These are phyloP conservation scores for Colletotrichum gigasporum DNA, from an alignment of 2,329 filamentous ascomycete species.

Conservation along the genomic window DNA sequence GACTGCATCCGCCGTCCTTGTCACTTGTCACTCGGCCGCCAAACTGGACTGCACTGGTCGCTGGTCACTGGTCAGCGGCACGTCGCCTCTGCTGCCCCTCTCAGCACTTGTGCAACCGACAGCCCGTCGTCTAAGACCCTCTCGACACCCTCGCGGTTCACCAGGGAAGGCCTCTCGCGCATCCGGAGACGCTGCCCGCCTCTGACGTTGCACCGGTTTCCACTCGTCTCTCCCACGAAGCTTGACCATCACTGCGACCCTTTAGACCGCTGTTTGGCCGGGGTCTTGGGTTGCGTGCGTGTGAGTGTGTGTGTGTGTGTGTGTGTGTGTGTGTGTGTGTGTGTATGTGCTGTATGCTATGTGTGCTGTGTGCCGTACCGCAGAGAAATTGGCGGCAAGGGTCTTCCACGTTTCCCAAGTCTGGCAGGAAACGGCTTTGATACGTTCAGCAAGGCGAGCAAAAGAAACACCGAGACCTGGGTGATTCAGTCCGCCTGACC, in stretches of 20 bases:
- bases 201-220: slow-evolving; percentile 28
- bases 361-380: slow-evolving; percentile 2
- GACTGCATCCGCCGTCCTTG: slow-evolving; percentile 9
- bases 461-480: slow-evolving; percentile 7
- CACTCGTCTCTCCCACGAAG: slow-evolving; percentile 17
- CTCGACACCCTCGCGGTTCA: slow-evolving; percentile 23
- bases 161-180: slow-evolving; percentile 28
- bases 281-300: background rate
- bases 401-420: slow-evolving; percentile 12
- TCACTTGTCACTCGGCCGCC: background rate
- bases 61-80: slow-evolving; percentile 3
- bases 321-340: background rate
- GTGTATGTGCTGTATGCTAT: background rate
- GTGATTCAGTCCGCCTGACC: slow-evolving; percentile 6
- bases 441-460: slow-evolving; percentile 5
- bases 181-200: slow-evolving; percentile 30
- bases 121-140: slow-evolving; percentile 13
- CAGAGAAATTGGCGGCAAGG: slow-evolving; percentile 7
- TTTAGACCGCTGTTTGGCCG: slow-evolving; percentile 24
- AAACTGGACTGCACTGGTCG: background rate
- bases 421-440: slow-evolving; percentile 27
- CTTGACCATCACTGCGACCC: slow-evolving; percentile 20
- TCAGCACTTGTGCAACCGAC: slow-evolving; percentile 6
- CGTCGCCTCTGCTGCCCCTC: slow-evolving; percentile 9
- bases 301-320: background rate